A percentile compares a stretch with the other conserved stretches of the same genome.
phyloP scores from a whole-genome alignment of 2,329 filamentous ascomycete genomes.

The Fusarium sp. region DNA sequence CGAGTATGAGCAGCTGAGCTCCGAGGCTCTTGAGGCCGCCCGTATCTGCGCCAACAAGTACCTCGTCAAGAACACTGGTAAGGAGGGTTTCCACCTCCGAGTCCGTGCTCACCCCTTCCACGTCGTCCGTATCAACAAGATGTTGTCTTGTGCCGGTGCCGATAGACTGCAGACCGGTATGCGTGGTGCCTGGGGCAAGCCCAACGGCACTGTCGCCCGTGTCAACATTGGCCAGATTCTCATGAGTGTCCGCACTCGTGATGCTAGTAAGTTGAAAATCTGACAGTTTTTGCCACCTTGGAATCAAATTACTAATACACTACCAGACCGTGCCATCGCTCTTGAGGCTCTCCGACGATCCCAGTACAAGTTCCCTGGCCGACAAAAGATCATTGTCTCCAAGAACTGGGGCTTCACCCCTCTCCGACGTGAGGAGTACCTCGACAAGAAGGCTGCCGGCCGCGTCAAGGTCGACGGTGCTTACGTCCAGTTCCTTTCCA shows the following conservation, averaged over 20 bases:
- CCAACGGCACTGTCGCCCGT: conserved; percentile 98
- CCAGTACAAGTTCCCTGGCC: conserved; percentile 99
- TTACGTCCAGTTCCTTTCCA: conserved; percentile 98
- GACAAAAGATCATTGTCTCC: conserved; percentile 99
- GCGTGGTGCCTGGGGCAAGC: conserved; percentile 99
- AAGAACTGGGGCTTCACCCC: conserved; percentile 99
- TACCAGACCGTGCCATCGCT: conserved; percentile 83
- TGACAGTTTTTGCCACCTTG: conserved; percentile 18
- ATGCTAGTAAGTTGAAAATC: conserved; percentile 72
- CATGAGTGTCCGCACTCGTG: conserved; percentile 95
- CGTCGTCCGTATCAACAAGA: conserved; percentile 99
- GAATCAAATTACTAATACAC: conserved; percentile 44
- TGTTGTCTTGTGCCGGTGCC: conserved; percentile 99
- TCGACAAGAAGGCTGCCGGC: conserved; percentile 92
- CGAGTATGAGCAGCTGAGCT: conserved; percentile 99
- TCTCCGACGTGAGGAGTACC: conserved; percentile 96
- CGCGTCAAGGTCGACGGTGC: conserved; percentile 97
- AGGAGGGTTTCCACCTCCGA: conserved; percentile 79
- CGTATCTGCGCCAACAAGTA: conserved; percentile 99
- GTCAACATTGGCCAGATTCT: conserved; percentile 99
- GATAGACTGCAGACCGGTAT: conserved; percentile 99
- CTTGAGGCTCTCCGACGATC: conserved; percentile 99
- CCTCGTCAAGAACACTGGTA: conserved; percentile 76
- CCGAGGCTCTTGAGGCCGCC: conserved; percentile 98
- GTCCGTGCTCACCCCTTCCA: conserved; percentile 97